Evolutionary conservation across 164 flowering plant species (phyloP).

Genomic region (Tetrastigma voinierianum): DNA sequence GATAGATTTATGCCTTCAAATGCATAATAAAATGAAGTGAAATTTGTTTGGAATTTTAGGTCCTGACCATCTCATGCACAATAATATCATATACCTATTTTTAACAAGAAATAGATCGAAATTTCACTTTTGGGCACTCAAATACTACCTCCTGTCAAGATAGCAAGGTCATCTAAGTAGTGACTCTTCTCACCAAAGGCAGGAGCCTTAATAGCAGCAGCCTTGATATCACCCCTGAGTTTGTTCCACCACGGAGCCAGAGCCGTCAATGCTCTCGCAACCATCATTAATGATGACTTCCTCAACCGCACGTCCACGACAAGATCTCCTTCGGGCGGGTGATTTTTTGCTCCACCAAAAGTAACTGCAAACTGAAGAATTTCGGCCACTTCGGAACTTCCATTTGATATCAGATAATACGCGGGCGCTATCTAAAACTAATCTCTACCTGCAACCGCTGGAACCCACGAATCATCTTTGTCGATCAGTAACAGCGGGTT

Average conservation of each 20-base stretch:
- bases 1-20: too few species aligned
- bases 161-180: slow-evolving; percentile 85
- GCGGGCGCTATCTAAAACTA: background rate
- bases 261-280: slow-evolving; percentile 90
- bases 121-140: background rate
- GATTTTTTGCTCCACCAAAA: slow-evolving; percentile 86
- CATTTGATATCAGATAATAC: slow-evolving; percentile 14
- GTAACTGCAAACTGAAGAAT: slow-evolving; percentile 67
- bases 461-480: slow-evolving; percentile 55
- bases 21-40: too few species aligned
- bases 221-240: slow-evolving; percentile 64
- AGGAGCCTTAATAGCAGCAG: slow-evolving; percentile 90
- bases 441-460: slow-evolving; percentile 58
- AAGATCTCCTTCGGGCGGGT: slow-evolving; percentile 66
- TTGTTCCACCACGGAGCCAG: slow-evolving; percentile 88
- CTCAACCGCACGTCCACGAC: slow-evolving; percentile 71
- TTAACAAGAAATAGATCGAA: background rate
- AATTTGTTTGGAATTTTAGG: too few species aligned
- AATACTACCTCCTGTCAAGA: slow-evolving; percentile 78
- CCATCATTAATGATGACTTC: slow-evolving; percentile 74
- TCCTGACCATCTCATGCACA: too few species aligned
- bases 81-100: background rate
- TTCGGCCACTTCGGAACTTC: slow-evolving; percentile 21
- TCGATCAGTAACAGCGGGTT: slow-evolving; percentile 81
- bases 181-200: slow-evolving; percentile 90